Percentiles rank a stretch among this genome's conserved stretches.
Conservation (phyloP, 2,329 filamentous ascomycete species). For the Chaetomium strumarium region DNA sequence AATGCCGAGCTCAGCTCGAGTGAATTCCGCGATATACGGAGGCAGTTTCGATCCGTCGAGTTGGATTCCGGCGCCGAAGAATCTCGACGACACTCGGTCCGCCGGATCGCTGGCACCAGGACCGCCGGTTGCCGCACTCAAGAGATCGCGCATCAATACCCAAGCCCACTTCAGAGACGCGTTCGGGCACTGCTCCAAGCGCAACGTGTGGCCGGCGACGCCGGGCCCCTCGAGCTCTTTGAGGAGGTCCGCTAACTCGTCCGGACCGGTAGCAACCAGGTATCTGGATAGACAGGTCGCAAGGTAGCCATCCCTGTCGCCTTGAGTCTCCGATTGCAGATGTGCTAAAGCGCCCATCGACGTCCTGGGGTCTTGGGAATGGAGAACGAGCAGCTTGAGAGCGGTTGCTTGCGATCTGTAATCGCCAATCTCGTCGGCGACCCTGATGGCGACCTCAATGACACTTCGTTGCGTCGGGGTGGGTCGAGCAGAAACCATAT, state of each 20-base stretch:
- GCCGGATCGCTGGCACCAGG: neutral
- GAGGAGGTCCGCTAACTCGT: constrained; percentile 6
- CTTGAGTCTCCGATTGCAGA: constrained; percentile 16
- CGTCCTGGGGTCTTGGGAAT: constrained; percentile 9
- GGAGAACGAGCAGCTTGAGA: constrained; percentile 16
- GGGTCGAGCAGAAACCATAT: constrained; percentile 6
- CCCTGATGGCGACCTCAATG: constrained; percentile 12
- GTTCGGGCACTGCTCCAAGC: constrained; percentile 6
- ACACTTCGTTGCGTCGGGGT: constrained; percentile 2
- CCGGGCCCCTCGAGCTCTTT: neutral
- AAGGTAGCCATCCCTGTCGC: constrained; percentile 19
- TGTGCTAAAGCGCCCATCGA: constrained; percentile 10
- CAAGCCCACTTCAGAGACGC: constrained; percentile 11
- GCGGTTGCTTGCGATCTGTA: constrained; percentile 10
- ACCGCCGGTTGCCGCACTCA: neutral
- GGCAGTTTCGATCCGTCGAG: constrained; percentile 1
- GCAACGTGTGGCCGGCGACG: neutral
- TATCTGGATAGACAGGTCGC: constrained; percentile 18
- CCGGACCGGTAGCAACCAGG: neutral
- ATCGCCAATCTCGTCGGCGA: constrained; percentile 14
- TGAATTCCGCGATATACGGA: neutral
- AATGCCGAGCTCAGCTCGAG: neutral
- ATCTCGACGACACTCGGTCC: neutral
- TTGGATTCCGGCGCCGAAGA: neutral
- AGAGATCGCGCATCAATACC: constrained; percentile 1